Evolutionary conservation across 163 green algal species (phyloP).

Genomic region (Botryococcus braunii): DNA sequence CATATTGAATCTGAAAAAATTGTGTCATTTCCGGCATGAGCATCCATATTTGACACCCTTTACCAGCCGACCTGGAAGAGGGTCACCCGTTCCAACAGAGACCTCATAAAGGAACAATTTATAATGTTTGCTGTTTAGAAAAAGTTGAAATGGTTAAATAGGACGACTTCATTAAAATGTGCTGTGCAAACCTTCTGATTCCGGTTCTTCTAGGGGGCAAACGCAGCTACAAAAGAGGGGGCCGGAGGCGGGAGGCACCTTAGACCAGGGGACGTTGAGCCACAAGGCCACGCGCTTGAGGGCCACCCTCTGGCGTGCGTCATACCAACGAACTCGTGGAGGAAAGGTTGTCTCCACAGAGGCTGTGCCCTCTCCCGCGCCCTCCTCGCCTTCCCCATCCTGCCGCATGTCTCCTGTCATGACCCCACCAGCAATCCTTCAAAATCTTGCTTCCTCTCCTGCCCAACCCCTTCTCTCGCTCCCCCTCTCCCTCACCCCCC

Average conservation of each 20-base stretch:
- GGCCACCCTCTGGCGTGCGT: slow-evolving; percentile 54
- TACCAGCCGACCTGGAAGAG: no score
- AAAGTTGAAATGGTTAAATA: no score
- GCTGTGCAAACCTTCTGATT: no score
- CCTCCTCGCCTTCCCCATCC: background rate
- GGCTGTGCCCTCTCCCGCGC: background rate
- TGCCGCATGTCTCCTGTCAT: background rate
- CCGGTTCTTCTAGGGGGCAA: background rate
- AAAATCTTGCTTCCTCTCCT: background rate
- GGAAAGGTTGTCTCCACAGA: background rate
- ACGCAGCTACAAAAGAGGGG: background rate
- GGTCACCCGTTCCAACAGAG: no score
- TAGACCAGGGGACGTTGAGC: slow-evolving; percentile 57
- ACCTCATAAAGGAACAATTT: no score
- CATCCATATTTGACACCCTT: no score
- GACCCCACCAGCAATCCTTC: background rate
- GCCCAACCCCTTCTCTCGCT: background rate
- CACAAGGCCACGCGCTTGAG: slow-evolving; percentile 59
- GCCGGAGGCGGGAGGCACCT: slow-evolving; percentile 17
- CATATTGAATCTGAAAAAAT: no score
- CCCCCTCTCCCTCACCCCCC: no score
- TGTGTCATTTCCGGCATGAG: no score
- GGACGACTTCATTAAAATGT: no score
- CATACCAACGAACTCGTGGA: slow-evolving; percentile 50
- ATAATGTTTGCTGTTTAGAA: no score